Conservation (phyloP, 2,329 filamentous ascomycete genomes). For the Penicillium nordicum region DNA sequence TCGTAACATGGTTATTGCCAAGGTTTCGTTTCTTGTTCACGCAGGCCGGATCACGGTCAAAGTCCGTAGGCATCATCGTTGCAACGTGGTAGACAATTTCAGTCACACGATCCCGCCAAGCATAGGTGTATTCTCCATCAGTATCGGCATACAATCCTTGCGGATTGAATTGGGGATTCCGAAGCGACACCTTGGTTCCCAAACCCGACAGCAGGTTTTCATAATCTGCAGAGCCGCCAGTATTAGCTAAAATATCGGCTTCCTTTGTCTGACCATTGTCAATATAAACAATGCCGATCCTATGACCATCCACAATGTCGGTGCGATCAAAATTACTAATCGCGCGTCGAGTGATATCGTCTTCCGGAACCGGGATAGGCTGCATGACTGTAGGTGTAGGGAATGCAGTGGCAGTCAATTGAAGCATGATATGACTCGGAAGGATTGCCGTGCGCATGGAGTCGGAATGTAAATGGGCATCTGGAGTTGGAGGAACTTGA, state of each 20-base stretch:
- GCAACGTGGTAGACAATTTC: conserved; percentile 95
- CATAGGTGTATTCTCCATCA: conserved; percentile 85
- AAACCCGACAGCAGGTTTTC: conserved; percentile 77
- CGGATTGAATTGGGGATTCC: conserved; percentile 83
- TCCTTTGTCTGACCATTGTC: conserved; percentile 81
- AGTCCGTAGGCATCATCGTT: conserved; percentile 93
- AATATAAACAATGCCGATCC: conserved; percentile 91
- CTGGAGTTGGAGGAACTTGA: conserved; percentile 41
- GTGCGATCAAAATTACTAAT: conserved; percentile 80
- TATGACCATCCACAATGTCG: conserved; percentile 89
- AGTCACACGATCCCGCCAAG: conserved; percentile 91
- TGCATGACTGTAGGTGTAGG: conserved; percentile 53
- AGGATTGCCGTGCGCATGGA: conserved; percentile 42
- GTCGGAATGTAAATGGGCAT: conserved; percentile 39
- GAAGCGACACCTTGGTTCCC: conserved; percentile 75
- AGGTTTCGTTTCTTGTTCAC: conserved; percentile 90
- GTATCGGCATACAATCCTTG: conserved; percentile 81
- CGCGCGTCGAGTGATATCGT: conserved; percentile 68
- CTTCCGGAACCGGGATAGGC: conserved; percentile 72
- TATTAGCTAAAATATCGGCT: conserved; percentile 79
- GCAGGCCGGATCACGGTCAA: conserved; percentile 70
- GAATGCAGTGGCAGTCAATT: conserved; percentile 43
- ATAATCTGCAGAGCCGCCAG: conserved; percentile 82
- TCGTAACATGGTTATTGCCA: conserved; percentile 96
- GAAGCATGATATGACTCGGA: conserved; percentile 47